These are phyloP conservation scores for Fomitopsis palustris DNA, from an alignment of 1,284 basidiomycete genomes.

Conservation along the genomic window DNA sequence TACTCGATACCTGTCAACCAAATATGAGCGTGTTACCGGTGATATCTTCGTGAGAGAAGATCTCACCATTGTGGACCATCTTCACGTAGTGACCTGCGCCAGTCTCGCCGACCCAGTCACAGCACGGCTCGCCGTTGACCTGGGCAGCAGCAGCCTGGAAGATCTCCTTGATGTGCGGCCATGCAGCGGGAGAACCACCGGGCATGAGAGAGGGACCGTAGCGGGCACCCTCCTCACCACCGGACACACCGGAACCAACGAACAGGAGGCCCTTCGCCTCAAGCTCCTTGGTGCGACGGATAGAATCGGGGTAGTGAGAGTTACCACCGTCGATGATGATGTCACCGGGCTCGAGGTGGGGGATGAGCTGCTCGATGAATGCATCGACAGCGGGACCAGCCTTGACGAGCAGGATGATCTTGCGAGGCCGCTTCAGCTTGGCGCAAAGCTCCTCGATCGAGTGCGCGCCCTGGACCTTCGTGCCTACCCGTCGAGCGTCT, in stretches of 20 bases:
- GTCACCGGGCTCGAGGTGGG: slow-evolving; percentile 74
- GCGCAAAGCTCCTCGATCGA: slow-evolving; percentile 84
- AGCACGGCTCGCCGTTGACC: slow-evolving; percentile 95
- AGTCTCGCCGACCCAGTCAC: slow-evolving; percentile 98
- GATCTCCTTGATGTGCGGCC: slow-evolving; percentile 97
- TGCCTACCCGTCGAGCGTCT: slow-evolving; percentile 53
- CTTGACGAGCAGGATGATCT: slow-evolving; percentile 97
- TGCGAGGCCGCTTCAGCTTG: slow-evolving; percentile 82
- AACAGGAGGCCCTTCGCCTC: slow-evolving; percentile 95
- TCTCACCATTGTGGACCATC: slow-evolving; percentile 97
- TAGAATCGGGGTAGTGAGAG: slow-evolving; percentile 98
- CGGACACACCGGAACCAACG: slow-evolving; percentile 98
- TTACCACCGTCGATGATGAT: slow-evolving; percentile 99
- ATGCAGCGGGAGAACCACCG: slow-evolving; percentile 91
- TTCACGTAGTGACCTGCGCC: slow-evolving; percentile 96
- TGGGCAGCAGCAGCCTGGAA: slow-evolving; percentile 99
- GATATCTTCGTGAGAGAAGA: slow-evolving; percentile 19
- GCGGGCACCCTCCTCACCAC: slow-evolving; percentile 99
- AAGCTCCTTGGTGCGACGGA: slow-evolving; percentile 91
- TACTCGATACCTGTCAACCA: slow-evolving; percentile 84
- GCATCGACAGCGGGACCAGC: slow-evolving; percentile 77
- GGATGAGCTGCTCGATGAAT: slow-evolving; percentile 71
- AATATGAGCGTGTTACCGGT: slow-evolving; percentile 13
- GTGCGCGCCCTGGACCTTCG: slow-evolving; percentile 93
- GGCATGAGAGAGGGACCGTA: slow-evolving; percentile 99